Percentiles rank a stretch among this genome's conserved stretches.
Conservation (phyloP, 805 yeast genomes). For the Starmera caribaea region DNA sequence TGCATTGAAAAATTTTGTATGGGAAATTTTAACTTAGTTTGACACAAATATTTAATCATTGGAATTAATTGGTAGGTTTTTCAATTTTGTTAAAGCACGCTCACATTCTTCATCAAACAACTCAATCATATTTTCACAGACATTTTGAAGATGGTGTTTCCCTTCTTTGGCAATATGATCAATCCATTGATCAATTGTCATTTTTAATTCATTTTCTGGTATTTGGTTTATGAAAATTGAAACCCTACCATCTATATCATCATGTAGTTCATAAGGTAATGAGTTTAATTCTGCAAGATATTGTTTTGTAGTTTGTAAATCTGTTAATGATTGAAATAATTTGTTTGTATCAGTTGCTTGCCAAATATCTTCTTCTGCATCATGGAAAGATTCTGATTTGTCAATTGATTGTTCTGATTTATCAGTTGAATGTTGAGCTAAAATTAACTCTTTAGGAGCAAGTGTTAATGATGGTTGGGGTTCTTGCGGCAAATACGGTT, state of each 20-base stretch:
- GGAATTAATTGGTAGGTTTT: slow-evolving; percentile 22
- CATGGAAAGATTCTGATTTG: slow-evolving; percentile 3
- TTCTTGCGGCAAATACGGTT: no score
- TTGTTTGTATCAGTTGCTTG: slow-evolving; percentile 18
- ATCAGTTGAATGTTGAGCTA: no score
- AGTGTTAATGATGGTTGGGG: no score
- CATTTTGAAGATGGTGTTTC: slow-evolving; percentile 33
- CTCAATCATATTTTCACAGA: slow-evolving; percentile 36
- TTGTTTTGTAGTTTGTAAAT: slow-evolving; percentile 22
- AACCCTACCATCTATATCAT: slow-evolving; percentile 58
- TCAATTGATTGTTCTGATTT: neutral
- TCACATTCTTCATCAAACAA: slow-evolving; percentile 39
- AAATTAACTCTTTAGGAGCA: no score
- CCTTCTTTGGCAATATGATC: slow-evolving; percentile 45
- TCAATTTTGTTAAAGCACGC: slow-evolving; percentile 36
- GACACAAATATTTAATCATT: slow-evolving; percentile 2
- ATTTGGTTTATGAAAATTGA: slow-evolving; percentile 55
- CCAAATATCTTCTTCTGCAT: slow-evolving; percentile 13
- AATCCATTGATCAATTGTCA: slow-evolving; percentile 70
- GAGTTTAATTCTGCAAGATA: slow-evolving; percentile 11
- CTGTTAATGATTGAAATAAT: slow-evolving; percentile 18
- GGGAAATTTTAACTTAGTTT: neutral
- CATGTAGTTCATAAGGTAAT: slow-evolving; percentile 29
- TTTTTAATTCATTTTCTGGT: slow-evolving; percentile 59
- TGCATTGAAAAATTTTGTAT: neutral